phyloP scores from a whole-genome alignment of 495 filamentous ascomycete species.

The Podospora fimiseda region DNA sequence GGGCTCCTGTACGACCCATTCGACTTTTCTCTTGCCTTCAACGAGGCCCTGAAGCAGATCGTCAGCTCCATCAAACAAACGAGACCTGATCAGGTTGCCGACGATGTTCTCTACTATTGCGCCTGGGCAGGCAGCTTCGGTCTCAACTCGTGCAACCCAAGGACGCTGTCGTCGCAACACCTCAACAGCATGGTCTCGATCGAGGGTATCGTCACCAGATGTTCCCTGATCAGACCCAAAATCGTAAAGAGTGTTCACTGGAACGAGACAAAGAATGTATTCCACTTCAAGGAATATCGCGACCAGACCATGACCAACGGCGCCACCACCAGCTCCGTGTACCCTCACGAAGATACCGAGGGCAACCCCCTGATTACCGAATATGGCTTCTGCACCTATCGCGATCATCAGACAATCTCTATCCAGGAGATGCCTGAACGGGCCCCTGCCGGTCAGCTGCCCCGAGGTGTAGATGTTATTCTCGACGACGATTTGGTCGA shows the following conservation, averaged over 20 bases:
- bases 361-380: slow-evolving; percentile 78
- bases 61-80: slow-evolving; percentile 66
- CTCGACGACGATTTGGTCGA: slow-evolving; percentile 96
- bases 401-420: slow-evolving; percentile 95
- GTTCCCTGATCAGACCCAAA: slow-evolving; percentile 91
- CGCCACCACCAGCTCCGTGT: slow-evolving; percentile 78
- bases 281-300: slow-evolving; percentile 76
- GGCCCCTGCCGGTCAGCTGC: slow-evolving; percentile 91
- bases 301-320: slow-evolving; percentile 97
- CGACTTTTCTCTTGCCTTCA: slow-evolving; percentile 80
- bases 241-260: slow-evolving; percentile 97
- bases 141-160: slow-evolving; percentile 88
- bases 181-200: slow-evolving; percentile 95
- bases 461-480: slow-evolving; percentile 95
- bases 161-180: slow-evolving; percentile 79
- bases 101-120: slow-evolving; percentile 73
- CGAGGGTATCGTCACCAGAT: slow-evolving; percentile 96
- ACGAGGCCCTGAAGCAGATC: slow-evolving; percentile 80
- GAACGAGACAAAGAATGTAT: slow-evolving; percentile 75
- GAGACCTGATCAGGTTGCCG: slow-evolving; percentile 42
- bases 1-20: slow-evolving; percentile 82
- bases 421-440: slow-evolving; percentile 99
- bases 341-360: slow-evolving; percentile 90
- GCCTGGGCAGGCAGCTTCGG: slow-evolving; percentile 93
- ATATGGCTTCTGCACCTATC: slow-evolving; percentile 90